A percentile compares a stretch with the other conserved stretches of the same genome.
These are phyloP conservation scores for Arabidopsis hybrid DNA, from an alignment of 441 rosid species.

Conservation along the genomic window DNA sequence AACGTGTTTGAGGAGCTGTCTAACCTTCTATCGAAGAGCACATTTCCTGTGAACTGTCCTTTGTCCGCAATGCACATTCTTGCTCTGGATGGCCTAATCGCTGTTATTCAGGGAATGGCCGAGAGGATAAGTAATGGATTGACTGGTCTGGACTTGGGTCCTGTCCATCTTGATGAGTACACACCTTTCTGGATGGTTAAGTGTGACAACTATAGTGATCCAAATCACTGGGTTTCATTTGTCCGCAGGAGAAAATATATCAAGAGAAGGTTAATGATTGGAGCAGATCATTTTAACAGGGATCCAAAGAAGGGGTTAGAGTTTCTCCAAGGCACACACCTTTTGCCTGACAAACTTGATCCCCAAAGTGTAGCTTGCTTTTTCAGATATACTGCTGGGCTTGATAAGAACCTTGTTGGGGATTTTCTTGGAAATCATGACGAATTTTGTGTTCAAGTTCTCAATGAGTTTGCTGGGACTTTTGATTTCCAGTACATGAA, in stretches of 20 bases:
- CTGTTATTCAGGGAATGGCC: conserved; percentile 87
- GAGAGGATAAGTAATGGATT: conserved; percentile 73
- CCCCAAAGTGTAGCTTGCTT: conserved; percentile 92
- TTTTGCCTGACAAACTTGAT: conserved; percentile 82
- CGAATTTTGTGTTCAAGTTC: conserved; percentile 82
- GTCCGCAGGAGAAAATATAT: conserved; percentile 76
- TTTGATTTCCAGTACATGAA: conserved; percentile 83
- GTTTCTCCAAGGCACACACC: conserved; percentile 84
- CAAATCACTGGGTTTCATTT: conserved; percentile 77
- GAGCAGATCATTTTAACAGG: conserved; percentile 88
- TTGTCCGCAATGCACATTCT: conserved; percentile 84
- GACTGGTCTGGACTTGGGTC: conserved; percentile 59
- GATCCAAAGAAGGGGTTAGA: conserved; percentile 84
- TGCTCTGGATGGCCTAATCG: conserved; percentile 75
- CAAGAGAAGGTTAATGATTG: conserved; percentile 83
- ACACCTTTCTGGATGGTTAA: conserved; percentile 82
- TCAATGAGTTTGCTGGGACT: conserved; percentile 83
- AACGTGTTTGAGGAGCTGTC: conserved; percentile 84
- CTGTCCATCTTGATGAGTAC: conserved; percentile 76
- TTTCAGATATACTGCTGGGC: conserved; percentile 79
- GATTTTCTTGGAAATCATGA: conserved; percentile 87
- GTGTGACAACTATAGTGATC: conserved; percentile 70
- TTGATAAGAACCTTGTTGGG: conserved; percentile 84
- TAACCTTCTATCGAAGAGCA: conserved; percentile 77
- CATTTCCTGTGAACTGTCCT: conserved; percentile 84